Conservation (phyloP, 1,284 basidiomycete species). For the Papiliotrema terrestris region DNA sequence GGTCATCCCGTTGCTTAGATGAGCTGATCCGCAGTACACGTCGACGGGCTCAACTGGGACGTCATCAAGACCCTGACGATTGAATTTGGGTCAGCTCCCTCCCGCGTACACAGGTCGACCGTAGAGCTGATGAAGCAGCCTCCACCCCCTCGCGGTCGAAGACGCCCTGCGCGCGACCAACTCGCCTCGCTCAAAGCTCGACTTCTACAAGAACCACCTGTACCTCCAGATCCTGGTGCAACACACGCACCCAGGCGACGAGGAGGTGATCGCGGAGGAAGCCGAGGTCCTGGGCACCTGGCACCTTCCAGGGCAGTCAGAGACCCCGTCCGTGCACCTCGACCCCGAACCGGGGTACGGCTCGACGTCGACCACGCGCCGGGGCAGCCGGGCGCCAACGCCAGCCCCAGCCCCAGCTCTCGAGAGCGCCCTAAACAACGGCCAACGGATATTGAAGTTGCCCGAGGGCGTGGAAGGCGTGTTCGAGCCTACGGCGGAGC, state of each 20-base stretch:
- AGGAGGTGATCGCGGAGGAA: slow-evolving; percentile 14
- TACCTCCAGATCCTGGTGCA: slow-evolving; percentile 49
- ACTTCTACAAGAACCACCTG: slow-evolving; percentile 47
- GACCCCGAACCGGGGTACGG: neutral
- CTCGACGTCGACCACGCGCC: neutral
- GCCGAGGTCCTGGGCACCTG: slow-evolving; percentile 17
- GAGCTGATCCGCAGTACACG: slow-evolving; percentile 31
- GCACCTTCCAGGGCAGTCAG: neutral
- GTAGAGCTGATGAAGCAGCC: slow-evolving; percentile 20
- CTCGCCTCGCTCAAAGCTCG: slow-evolving; percentile 46
- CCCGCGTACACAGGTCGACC: too few species aligned
- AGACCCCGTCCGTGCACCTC: neutral
- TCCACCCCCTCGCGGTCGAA: slow-evolving; percentile 49
- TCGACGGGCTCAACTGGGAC: slow-evolving; percentile 48
- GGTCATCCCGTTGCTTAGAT: neutral
- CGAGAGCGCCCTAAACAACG: slow-evolving; percentile 1
- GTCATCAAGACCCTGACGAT: slow-evolving; percentile 45
- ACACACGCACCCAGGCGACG: slow-evolving; percentile 39
- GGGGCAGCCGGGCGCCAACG: neutral
- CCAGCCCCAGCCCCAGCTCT: too few species aligned
- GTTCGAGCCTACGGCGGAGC: slow-evolving; percentile 37
- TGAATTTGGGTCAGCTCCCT: slow-evolving; percentile 34
- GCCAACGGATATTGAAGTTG: slow-evolving; percentile 20
- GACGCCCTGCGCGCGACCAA: slow-evolving; percentile 43
- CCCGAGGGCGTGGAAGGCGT: slow-evolving; percentile 47